Percentiles rank a stretch among this genome's conserved stretches.
phyloP scores from a whole-genome alignment of 768 basidiomycete species.

The Tylopilus balloui region DNA sequence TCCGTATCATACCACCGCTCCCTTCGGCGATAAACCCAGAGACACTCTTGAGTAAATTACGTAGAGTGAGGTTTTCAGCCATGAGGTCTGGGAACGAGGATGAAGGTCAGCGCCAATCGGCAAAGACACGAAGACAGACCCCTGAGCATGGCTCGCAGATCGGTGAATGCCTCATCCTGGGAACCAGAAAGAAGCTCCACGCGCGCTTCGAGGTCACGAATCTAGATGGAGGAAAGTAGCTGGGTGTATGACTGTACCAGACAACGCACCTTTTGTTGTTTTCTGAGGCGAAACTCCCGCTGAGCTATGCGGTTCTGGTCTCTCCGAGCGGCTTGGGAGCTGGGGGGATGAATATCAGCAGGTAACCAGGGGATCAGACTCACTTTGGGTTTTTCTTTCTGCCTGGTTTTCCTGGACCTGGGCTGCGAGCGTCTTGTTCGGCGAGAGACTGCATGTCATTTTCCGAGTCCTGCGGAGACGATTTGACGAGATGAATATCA shows the following conservation, averaged over 20 bases:
- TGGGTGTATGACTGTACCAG: not conserved
- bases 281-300: constrained; percentile 86
- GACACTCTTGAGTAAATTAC: constrained; percentile 71
- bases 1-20: constrained; percentile 67
- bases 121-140: constrained; percentile 37
- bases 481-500: constrained; percentile 9
- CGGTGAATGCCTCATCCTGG: constrained; percentile 81
- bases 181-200: constrained; percentile 94
- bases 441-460: constrained; percentile 55
- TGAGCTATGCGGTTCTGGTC: constrained; percentile 93
- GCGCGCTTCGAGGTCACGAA: constrained; percentile 90
- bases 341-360: constrained; percentile 31
- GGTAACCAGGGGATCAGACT: constrained; percentile 20
- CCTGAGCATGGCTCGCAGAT: constrained; percentile 78
- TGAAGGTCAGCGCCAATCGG: constrained; percentile 1
- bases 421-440: constrained; percentile 20
- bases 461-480: constrained; percentile 56
- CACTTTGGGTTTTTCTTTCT: constrained; percentile 91
- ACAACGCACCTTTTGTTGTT: constrained; percentile 72
- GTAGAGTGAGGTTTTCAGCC: constrained; percentile 82
- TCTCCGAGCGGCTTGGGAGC: constrained; percentile 82
- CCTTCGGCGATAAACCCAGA: constrained; percentile 86
- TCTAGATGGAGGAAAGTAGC: constrained; percentile 42
- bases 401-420: constrained; percentile 44
- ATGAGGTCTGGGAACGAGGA: constrained; percentile 59